These are phyloP conservation scores for Penicillium diatomitis DNA, from an alignment of 495 filamentous ascomycete genomes.

Conservation along the genomic window DNA sequence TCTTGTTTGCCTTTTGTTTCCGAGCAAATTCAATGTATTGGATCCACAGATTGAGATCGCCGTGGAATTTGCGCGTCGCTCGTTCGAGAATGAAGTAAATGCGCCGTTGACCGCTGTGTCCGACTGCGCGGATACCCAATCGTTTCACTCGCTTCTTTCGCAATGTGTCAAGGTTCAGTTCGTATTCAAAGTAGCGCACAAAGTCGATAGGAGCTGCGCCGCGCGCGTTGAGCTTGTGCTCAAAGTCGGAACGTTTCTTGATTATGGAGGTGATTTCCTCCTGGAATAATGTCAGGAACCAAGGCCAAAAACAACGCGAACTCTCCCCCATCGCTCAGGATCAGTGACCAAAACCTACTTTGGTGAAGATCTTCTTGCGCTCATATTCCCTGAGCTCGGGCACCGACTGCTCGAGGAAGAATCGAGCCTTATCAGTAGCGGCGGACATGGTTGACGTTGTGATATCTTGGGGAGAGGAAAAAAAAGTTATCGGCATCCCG, in stretches of 20 bases:
- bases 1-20: constrained; percentile 67
- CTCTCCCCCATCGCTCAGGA: neutral
- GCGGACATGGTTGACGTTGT: constrained; percentile 53
- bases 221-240: constrained; percentile 78
- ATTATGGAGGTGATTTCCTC: constrained; percentile 83
- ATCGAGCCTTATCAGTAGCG: constrained; percentile 87
- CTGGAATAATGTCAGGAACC: constrained; percentile 23
- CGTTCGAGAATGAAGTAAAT: constrained; percentile 87
- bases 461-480: constrained; percentile 9
- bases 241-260: constrained; percentile 83
- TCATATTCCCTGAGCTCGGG: constrained; percentile 85
- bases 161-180: constrained; percentile 79
- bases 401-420: constrained; percentile 83
- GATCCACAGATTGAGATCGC: constrained; percentile 77
- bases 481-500: constrained; percentile 34
- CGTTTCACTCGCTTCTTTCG: constrained; percentile 74
- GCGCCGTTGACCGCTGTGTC: constrained; percentile 62
- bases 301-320: constrained; percentile 2
- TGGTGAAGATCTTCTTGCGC: constrained; percentile 77
- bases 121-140: constrained; percentile 56
- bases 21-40: constrained; percentile 80
- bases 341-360: constrained; percentile 33
- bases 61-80: constrained; percentile 76
- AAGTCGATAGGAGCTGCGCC: constrained; percentile 69
- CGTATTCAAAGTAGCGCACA: constrained; percentile 79